Evolutionary conservation across 495 filamentous ascomycete species (phyloP).

Genomic region (Xylaria curta): DNA sequence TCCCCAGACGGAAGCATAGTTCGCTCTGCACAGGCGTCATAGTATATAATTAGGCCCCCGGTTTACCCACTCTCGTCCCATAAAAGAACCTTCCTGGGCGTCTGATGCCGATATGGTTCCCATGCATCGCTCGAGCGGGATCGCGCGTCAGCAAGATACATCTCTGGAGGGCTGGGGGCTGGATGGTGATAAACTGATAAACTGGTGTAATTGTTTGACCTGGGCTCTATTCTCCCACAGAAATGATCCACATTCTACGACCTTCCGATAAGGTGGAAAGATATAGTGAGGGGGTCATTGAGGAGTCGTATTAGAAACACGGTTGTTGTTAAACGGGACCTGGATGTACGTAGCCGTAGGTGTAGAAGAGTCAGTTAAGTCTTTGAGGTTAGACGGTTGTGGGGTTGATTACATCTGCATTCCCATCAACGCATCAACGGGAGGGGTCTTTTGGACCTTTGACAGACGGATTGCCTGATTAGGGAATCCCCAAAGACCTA

Average conservation of each 20-base stretch:
- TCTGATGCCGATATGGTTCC: not conserved
- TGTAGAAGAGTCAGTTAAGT: not conserved
- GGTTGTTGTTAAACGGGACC: constrained; percentile 7
- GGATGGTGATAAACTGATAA: not conserved
- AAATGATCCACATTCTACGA: constrained; percentile 3
- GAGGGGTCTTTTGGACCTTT: not conserved
- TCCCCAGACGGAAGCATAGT: not conserved
- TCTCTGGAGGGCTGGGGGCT: not conserved
- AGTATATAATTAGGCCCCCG: constrained; percentile 14
- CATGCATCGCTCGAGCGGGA: constrained; percentile 1
- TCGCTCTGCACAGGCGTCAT: constrained; percentile 16
- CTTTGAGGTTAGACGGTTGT: not conserved
- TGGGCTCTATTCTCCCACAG: not conserved
- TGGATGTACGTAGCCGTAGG: constrained; percentile 4
- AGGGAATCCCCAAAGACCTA: not conserved
- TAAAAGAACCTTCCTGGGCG: not conserved
- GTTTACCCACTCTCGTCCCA: constrained; percentile 14
- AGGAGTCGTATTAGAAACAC: not conserved
- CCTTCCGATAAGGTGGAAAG: not conserved
- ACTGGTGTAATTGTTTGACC: constrained; percentile 1
- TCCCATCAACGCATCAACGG: not conserved
- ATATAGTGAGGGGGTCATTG: constrained; percentile 10
- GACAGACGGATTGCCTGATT: constrained; percentile 15
- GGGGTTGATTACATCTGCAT: constrained; percentile 12
- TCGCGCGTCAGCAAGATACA: not conserved